phyloP scores from a whole-genome alignment of 176 grass and related monocot genomes.

The Lolium perenne region DNA sequence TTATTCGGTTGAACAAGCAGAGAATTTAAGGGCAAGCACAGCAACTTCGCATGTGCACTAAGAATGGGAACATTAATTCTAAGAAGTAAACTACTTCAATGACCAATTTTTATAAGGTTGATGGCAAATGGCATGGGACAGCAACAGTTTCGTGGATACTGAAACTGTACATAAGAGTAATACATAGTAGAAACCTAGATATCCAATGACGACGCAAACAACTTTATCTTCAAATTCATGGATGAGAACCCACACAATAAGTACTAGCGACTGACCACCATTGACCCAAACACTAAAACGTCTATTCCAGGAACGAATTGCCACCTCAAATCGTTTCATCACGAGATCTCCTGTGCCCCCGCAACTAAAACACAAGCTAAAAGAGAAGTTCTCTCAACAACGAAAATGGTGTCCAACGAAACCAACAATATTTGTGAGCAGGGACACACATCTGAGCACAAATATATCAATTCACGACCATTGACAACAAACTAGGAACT shows the following conservation, averaged over 20 bases:
- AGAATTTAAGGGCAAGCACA: background rate
- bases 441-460: background rate
- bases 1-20: slow-evolving; percentile 16
- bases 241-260: background rate
- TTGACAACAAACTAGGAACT: no score
- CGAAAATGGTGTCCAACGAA: background rate
- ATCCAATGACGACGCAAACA: background rate
- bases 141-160: background rate
- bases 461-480: background rate
- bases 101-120: background rate
- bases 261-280: background rate
- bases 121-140: background rate
- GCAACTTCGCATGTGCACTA: background rate
- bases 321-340: background rate
- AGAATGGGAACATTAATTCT: background rate
- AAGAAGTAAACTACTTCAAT: background rate
- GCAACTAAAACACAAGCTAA: background rate
- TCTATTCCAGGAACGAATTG: background rate
- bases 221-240: background rate
- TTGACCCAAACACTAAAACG: background rate
- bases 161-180: background rate
- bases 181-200: background rate
- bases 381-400: background rate
- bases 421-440: background rate
- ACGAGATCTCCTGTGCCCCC: background rate